These are phyloP conservation scores for Echeveria elegans DNA, from an alignment of 164 flowering plant genomes.

Conservation along the genomic window DNA sequence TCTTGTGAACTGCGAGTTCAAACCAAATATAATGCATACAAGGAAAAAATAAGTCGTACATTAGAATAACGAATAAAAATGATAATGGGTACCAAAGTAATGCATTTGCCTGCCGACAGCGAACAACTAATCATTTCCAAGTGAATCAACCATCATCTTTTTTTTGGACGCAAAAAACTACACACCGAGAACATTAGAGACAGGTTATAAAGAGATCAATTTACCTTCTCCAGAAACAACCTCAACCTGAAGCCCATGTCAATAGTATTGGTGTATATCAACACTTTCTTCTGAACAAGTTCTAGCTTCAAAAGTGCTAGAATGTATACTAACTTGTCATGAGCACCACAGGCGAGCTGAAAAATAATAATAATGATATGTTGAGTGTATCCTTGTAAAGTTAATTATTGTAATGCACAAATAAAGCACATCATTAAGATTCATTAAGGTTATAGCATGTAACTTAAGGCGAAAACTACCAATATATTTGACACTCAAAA, in stretches of 20 bases:
- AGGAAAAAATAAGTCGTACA: neutral
- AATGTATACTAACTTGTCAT: conserved; percentile 67
- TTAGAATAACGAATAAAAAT: neutral
- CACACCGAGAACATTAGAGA: neutral
- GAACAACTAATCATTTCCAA: neutral
- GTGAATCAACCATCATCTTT: neutral
- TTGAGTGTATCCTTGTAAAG: neutral
- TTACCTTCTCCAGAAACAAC: conserved; percentile 90
- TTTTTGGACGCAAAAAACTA: neutral
- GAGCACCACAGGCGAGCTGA: conserved; percentile 51
- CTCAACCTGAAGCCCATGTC: conserved; percentile 79
- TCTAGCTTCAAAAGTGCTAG: conserved; percentile 85
- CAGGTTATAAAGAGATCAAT: neutral
- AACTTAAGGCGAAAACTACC: too few species aligned
- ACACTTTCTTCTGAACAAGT: conserved; percentile 81
- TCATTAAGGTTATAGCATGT: neutral
- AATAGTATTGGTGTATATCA: conserved; percentile 76
- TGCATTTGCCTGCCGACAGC: neutral
- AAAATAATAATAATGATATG: neutral
- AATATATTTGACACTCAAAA: too few species aligned
- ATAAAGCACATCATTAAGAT: neutral
- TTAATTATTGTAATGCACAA: neutral
- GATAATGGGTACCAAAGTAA: neutral
- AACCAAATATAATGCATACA: neutral
- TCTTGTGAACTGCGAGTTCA: neutral